Evolutionary conservation across 2,329 filamentous ascomycete genomes (phyloP).

Genomic region (Aspergillus latus): DNA sequence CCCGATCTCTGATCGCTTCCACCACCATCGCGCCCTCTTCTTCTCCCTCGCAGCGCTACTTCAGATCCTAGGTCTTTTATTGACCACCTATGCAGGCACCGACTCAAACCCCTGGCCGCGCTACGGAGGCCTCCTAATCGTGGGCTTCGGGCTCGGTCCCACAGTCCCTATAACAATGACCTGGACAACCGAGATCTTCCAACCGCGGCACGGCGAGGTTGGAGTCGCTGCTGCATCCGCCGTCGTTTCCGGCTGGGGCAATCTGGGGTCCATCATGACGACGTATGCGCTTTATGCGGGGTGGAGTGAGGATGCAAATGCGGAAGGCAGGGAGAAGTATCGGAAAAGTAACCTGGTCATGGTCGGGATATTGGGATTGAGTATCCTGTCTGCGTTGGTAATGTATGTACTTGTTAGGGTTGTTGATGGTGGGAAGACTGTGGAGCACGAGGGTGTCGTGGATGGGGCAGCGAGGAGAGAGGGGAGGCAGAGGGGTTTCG

Average conservation of each 20-base stretch:
- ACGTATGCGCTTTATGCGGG: constrained; percentile 88
- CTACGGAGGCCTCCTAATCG: constrained; percentile 84
- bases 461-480: constrained; percentile 40
- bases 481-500: constrained; percentile 36
- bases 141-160: constrained; percentile 85
- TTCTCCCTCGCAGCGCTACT: constrained; percentile 74
- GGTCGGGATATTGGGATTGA: constrained; percentile 78
- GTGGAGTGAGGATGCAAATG: constrained; percentile 73
- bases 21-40: constrained; percentile 74
- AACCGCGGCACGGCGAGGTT: constrained; percentile 83
- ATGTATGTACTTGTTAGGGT: constrained; percentile 66
- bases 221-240: constrained; percentile 84
- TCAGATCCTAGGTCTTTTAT: constrained; percentile 78
- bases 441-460: constrained; percentile 13
- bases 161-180: constrained; percentile 94
- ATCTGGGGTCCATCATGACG: constrained; percentile 80
- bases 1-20: constrained; percentile 83
- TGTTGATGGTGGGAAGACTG: constrained; percentile 32
- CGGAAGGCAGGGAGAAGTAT: constrained; percentile 66
- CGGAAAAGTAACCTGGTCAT: constrained; percentile 83
- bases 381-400: constrained; percentile 64
- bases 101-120: constrained; percentile 70
- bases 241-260: constrained; percentile 82
- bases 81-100: constrained; percentile 70
- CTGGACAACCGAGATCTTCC: constrained; percentile 89